Conservation (phyloP, 345 rosid species). For the Boechera retrofracta region DNA sequence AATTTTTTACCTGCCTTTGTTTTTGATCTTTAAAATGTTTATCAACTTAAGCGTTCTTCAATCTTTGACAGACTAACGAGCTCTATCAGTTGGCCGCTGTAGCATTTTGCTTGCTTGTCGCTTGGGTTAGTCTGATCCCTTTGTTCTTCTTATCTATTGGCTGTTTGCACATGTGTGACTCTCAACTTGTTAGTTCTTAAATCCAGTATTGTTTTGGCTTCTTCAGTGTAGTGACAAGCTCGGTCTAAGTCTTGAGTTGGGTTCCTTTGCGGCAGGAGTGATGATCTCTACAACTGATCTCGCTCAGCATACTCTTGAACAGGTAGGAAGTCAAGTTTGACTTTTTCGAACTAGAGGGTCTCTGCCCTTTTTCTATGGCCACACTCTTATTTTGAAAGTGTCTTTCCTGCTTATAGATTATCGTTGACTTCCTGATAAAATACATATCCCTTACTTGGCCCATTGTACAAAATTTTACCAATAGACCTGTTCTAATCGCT, state of each 20-base stretch:
- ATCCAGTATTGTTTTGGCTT: slow-evolving; percentile 34
- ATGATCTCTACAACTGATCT: slow-evolving; percentile 99
- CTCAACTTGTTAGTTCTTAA: slow-evolving; percentile 9
- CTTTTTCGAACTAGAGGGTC: slow-evolving; percentile 14
- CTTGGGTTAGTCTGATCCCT: slow-evolving; percentile 78
- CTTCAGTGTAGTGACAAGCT: slow-evolving; percentile 97
- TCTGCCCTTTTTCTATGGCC: slow-evolving; percentile 24
- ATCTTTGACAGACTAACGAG: slow-evolving; percentile 83
- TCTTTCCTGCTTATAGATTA: not conserved
- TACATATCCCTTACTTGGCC: slow-evolving; percentile 1
- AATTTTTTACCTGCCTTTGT: slow-evolving; percentile 17
- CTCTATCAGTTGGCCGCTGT: slow-evolving; percentile 97
- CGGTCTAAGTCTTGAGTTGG: slow-evolving; percentile 96
- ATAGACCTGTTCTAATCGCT: not conserved
- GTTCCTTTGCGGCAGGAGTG: slow-evolving; percentile 99
- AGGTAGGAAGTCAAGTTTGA: slow-evolving; percentile 54
- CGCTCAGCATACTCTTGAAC: slow-evolving; percentile 93
- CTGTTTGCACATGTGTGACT: slow-evolving; percentile 16
- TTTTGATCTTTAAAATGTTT: slow-evolving; percentile 24
- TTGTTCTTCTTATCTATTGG: slow-evolving; percentile 39
- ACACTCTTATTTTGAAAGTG: slow-evolving; percentile 2
- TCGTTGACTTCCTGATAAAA: not conserved
- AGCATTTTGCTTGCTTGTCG: slow-evolving; percentile 97
- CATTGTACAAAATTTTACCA: not conserved
- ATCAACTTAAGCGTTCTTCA: slow-evolving; percentile 35